These are phyloP conservation scores for Crithidia acanthocephali DNA, from an alignment of 208 protist genomes.

Conservation along the genomic window DNA sequence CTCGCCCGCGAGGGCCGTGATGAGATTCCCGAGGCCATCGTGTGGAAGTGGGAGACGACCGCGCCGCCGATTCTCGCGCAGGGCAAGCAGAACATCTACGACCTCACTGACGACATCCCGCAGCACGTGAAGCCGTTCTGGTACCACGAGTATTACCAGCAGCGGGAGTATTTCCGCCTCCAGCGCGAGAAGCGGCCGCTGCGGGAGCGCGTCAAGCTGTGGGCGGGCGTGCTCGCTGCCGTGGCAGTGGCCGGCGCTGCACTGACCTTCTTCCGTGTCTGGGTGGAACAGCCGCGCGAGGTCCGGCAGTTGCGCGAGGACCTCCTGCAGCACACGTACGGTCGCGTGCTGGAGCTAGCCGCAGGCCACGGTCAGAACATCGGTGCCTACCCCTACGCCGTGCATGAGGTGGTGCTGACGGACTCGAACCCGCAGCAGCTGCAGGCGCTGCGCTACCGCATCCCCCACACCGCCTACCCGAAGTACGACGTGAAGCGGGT, in stretches of 20 bases:
- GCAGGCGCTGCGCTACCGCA: slow-evolving; percentile 78
- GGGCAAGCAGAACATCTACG: slow-evolving; percentile 86
- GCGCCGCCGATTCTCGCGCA: slow-evolving; percentile 72
- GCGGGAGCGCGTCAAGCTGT: slow-evolving; percentile 59
- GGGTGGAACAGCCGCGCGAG: slow-evolving; percentile 86
- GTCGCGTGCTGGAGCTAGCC: slow-evolving; percentile 84
- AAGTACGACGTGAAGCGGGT: slow-evolving; percentile 88
- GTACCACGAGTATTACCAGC: slow-evolving; percentile 89
- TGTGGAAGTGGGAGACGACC: slow-evolving; percentile 84
- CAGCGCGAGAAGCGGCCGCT: slow-evolving; percentile 83
- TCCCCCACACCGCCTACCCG: slow-evolving; percentile 83
- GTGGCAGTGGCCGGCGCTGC: slow-evolving; percentile 41
- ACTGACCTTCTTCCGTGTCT: slow-evolving; percentile 80
- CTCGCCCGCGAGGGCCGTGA: slow-evolving; percentile 78
- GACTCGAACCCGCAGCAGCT: slow-evolving; percentile 90
- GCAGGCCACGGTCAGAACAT: slow-evolving; percentile 92
- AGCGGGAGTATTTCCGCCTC: slow-evolving; percentile 87
- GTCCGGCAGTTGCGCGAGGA: slow-evolving; percentile 83
- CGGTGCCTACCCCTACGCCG: slow-evolving; percentile 88
- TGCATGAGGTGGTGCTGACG: slow-evolving; percentile 86
- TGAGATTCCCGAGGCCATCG: slow-evolving; percentile 65
- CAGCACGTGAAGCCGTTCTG: slow-evolving; percentile 88
- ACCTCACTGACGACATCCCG: slow-evolving; percentile 89
- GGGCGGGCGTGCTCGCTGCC: slow-evolving; percentile 38
- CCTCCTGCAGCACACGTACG: slow-evolving; percentile 85